phyloP scores from a whole-genome alignment of 345 rosid species.

The Eutrema yunnanense region DNA sequence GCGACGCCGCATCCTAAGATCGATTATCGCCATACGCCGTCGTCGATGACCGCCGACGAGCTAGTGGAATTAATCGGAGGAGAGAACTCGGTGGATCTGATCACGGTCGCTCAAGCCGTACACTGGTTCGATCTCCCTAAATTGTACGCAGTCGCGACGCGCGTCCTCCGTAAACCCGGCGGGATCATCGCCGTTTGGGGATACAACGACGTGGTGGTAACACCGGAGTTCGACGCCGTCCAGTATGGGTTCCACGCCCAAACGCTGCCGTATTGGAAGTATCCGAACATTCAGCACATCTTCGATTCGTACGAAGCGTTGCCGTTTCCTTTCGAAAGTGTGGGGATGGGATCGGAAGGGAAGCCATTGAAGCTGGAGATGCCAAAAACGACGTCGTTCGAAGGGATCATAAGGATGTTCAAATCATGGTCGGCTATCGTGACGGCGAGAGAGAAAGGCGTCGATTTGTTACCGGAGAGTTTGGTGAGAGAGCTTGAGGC shows the following conservation, averaged over 20 bases:
- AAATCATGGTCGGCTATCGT: constrained; percentile 44
- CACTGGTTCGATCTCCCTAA: constrained; percentile 66
- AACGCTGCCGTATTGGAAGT: constrained; percentile 45
- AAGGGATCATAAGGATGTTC: constrained; percentile 43
- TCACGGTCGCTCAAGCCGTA: constrained; percentile 56
- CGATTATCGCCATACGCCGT: constrained; percentile 18
- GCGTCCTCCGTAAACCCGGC: constrained; percentile 49
- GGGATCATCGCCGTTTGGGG: constrained; percentile 60
- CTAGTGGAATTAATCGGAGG: constrained; percentile 28
- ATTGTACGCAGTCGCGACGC: constrained; percentile 45
- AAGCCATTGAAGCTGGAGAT: constrained; percentile 48
- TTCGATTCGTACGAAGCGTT: constrained; percentile 45
- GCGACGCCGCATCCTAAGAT: constrained; percentile 26
- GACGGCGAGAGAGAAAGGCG: constrained; percentile 51
- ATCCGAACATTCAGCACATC: constrained; percentile 27
- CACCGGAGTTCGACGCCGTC: constrained; percentile 43
- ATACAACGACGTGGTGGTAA: constrained; percentile 43
- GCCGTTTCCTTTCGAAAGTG: constrained; percentile 60
- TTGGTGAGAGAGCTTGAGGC: constrained; percentile 39
- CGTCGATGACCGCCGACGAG: constrained; percentile 29
- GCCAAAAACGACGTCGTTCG: constrained; percentile 43
- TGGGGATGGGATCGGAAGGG: constrained; percentile 59
- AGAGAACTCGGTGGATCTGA: constrained; percentile 33
- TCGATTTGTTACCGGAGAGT: constrained; percentile 51
- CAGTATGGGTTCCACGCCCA: constrained; percentile 39